Percentiles rank a stretch among this genome's conserved stretches.
These are phyloP conservation scores for Chernovozyma aurita DNA, from an alignment of 1,139 yeast genomes.

Conservation along the genomic window DNA sequence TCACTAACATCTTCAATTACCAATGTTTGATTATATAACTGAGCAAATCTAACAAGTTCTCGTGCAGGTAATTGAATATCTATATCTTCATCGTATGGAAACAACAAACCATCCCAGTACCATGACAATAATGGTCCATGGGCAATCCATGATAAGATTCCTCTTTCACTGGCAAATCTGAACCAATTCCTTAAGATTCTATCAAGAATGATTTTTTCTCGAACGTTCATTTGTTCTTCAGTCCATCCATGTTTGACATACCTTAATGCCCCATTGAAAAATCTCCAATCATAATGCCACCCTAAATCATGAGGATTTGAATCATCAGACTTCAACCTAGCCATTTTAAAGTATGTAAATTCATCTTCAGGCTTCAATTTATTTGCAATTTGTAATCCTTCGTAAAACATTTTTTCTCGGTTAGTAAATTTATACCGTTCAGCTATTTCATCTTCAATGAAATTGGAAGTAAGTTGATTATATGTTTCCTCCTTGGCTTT, in stretches of 20 bases:
- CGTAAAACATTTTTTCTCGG: slow-evolving; percentile 21
- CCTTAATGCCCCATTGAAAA: slow-evolving; percentile 19
- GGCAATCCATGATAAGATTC: slow-evolving; percentile 32
- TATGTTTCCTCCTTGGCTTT: slow-evolving; percentile 9
- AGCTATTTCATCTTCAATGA: neutral
- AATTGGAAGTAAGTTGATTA: slow-evolving; percentile 2
- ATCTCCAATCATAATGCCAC: slow-evolving; percentile 25
- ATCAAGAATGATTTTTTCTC: slow-evolving; percentile 17
- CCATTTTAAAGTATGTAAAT: slow-evolving; percentile 31
- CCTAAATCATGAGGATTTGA: slow-evolving; percentile 24
- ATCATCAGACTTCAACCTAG: slow-evolving; percentile 22
- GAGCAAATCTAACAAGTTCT: slow-evolving; percentile 23
- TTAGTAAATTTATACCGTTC: slow-evolving; percentile 10
- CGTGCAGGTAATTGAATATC: slow-evolving; percentile 33
- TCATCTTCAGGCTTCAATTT: slow-evolving; percentile 18
- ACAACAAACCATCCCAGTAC: slow-evolving; percentile 35
- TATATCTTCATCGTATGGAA: slow-evolving; percentile 31
- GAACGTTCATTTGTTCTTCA: slow-evolving; percentile 13
- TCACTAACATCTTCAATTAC: slow-evolving; percentile 26
- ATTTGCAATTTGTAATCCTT: slow-evolving; percentile 20
- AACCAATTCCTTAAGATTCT: slow-evolving; percentile 27
- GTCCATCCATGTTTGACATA: slow-evolving; percentile 18
- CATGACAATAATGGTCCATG: slow-evolving; percentile 33
- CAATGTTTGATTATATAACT: slow-evolving; percentile 26
- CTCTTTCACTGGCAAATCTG: slow-evolving; percentile 29